phyloP scores from a whole-genome alignment of 345 rosid genomes.

The Eucalyptus pauciflora region DNA sequence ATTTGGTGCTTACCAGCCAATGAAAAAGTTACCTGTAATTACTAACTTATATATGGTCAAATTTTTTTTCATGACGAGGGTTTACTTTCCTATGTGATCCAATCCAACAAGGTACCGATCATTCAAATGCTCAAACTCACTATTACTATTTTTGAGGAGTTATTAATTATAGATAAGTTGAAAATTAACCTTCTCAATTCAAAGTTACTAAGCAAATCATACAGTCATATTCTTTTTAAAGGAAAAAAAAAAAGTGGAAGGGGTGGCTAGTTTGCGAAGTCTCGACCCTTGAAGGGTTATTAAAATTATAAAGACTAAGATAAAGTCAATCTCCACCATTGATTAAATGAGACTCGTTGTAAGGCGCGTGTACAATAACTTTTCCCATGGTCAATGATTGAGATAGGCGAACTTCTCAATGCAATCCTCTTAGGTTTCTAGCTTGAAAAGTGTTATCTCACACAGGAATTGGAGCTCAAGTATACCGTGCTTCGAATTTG shows the following conservation, averaged over 20 bases:
- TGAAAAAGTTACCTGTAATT: not conserved
- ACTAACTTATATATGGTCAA: not conserved
- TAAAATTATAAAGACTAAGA: too few relatives aligned
- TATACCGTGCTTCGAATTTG: not conserved
- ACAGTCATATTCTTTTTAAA: not conserved
- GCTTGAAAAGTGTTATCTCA: not conserved
- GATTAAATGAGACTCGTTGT: not conserved
- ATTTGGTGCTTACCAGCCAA: not conserved
- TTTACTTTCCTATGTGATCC: not conserved
- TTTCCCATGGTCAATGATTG: not conserved
- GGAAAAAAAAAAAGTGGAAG: not conserved
- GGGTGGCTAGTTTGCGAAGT: not conserved
- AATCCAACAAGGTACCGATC: not conserved
- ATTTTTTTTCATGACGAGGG: not conserved
- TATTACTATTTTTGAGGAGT: not conserved
- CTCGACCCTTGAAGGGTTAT: not conserved
- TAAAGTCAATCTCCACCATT: not conserved
- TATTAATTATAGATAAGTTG: not conserved
- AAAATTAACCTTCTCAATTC: not conserved
- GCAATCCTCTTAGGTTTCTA: not conserved
- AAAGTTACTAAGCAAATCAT: too few relatives aligned
- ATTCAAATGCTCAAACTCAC: not conserved
- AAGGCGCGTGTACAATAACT: not conserved
- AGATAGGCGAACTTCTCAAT: not conserved
- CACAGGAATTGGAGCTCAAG: not conserved